Conservation (phyloP, 129 eudicot genomes). For the Flaveria linearis region DNA sequence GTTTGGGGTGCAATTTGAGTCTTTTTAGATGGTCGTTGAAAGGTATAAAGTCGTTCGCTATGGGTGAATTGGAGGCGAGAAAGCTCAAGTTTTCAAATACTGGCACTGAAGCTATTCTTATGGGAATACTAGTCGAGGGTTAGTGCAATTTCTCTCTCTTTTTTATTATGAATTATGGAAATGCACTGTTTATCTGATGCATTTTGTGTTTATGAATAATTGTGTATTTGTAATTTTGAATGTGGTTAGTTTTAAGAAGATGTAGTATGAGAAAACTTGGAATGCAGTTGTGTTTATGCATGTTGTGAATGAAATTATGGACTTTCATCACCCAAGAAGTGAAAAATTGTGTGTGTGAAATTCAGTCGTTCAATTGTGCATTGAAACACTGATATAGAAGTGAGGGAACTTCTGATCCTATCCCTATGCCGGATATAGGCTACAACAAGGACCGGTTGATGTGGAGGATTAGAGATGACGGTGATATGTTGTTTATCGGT, state of each 20-base stretch:
- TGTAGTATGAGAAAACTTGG: neutral
- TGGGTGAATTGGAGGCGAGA: slow-evolving; percentile 84
- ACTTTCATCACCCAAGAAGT: too few species aligned
- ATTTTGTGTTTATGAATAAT: neutral
- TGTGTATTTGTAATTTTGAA: neutral
- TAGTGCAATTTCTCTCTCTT: slow-evolving; percentile 20
- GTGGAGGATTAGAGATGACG: too few species aligned
- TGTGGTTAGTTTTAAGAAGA: neutral
- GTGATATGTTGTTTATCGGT: neutral
- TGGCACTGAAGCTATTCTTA: slow-evolving; percentile 75
- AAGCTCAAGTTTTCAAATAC: slow-evolving; percentile 57
- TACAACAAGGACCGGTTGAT: too few species aligned
- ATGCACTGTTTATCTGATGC: neutral
- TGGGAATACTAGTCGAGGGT: slow-evolving; percentile 82
- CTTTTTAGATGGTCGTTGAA: slow-evolving; percentile 72
- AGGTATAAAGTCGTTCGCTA: slow-evolving; percentile 72
- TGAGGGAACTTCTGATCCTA: neutral
- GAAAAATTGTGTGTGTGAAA: neutral
- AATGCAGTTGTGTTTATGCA: too few species aligned
- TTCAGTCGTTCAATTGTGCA: too few species aligned
- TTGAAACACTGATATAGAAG: neutral
- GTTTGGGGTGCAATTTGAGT: slow-evolving; percentile 4
- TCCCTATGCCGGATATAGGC: neutral
- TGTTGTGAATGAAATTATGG: too few species aligned
- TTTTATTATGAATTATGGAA: neutral